A percentile compares a stretch with the other conserved stretches of the same genome.
Conservation (phyloP, 2,329 filamentous ascomycete genomes). For the Ophiostoma sp. region DNA sequence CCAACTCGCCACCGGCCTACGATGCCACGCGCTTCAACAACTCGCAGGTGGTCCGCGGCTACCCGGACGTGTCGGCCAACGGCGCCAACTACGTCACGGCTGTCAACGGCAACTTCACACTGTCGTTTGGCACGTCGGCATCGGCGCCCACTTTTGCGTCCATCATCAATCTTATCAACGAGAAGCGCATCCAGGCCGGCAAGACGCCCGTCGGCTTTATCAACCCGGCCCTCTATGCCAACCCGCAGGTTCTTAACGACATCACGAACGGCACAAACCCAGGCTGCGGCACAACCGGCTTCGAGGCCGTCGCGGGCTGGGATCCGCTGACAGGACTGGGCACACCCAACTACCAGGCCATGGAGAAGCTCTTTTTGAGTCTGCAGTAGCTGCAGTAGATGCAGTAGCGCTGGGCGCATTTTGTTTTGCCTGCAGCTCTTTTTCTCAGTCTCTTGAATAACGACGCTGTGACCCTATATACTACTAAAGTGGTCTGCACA, state of each 20-base stretch:
- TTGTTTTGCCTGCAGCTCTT: no score
- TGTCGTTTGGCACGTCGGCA: conserved; percentile 47
- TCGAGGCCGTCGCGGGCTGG: conserved; percentile 31
- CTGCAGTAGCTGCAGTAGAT: conserved; percentile 15
- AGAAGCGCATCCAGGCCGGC: conserved; percentile 48
- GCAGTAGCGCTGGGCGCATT: no score
- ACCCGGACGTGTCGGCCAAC: conserved; percentile 31
- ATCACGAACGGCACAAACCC: conserved; percentile 32
- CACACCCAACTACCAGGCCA: conserved; percentile 28
- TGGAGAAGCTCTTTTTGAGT: conserved; percentile 26
- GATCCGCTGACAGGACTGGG: conserved; percentile 28
- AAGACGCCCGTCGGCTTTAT: conserved; percentile 38
- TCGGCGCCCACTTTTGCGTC: conserved; percentile 54
- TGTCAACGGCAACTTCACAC: conserved; percentile 32
- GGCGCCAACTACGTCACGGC: conserved; percentile 31
- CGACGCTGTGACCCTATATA: neutral
- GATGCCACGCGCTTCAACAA: conserved; percentile 4
- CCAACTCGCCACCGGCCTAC: conserved; percentile 23
- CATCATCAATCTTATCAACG: conserved; percentile 58
- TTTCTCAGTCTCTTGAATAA: neutral
- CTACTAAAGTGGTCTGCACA: neutral
- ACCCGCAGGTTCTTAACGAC: conserved; percentile 33
- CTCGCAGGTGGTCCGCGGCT: conserved; percentile 27
- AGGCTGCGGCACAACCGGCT: conserved; percentile 33
- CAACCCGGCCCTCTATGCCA: conserved; percentile 32